Base-by-base conservation (phyloP, 1,284 basidiomycete species). In the Earliella scabrosa region DNA sequence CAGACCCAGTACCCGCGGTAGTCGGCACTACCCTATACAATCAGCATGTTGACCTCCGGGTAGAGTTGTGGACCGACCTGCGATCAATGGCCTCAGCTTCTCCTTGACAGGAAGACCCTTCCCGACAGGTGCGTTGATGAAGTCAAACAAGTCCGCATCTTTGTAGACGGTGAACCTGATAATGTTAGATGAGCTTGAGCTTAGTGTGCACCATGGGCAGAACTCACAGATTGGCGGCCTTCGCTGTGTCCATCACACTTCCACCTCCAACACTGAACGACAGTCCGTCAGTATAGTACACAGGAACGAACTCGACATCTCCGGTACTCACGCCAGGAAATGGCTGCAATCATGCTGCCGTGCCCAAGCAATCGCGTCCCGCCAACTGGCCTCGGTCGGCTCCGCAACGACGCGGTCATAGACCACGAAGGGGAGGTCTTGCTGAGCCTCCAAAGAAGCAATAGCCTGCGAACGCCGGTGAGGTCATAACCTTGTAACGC, bases 1-100 rank as follows among this genome's bases (percentile, higher is more conserved):
- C 95, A 2, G 93, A 94, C 13, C 95, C 96, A n/a, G 96, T 98
- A 49, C 96, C 95, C 38, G 97, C 96, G 7, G 96, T 98, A 2
- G 97, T 98, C 10, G 95, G 95, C 21, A 98, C 85, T 86, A 58
- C 13, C 14, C 26, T 31, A 45, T 29, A n/a, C 8, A 34, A 26
- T 18, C 5, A 40, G 20, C n/a, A 27, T 9, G 24, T 10, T 10
- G 18, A 21, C 13, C 20, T 31, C 23, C 16, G 20, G 52, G 23
- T 45, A 11, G 16, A 50, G 3, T 0, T 24, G 16, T 38, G 16
- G 13, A 34, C 76, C 59, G 60, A 82, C 85, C 78, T 44, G 95
- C 95, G 59, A 98, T 95, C 41, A 98, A 79, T 16, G 97, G 97
- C 26, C 86, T 78, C 36, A 98, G 79, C 27, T 79, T 76, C 70